Evolutionary conservation across 1,284 basidiomycete species (phyloP).

Genomic region (Ustilago hordei): DNA sequence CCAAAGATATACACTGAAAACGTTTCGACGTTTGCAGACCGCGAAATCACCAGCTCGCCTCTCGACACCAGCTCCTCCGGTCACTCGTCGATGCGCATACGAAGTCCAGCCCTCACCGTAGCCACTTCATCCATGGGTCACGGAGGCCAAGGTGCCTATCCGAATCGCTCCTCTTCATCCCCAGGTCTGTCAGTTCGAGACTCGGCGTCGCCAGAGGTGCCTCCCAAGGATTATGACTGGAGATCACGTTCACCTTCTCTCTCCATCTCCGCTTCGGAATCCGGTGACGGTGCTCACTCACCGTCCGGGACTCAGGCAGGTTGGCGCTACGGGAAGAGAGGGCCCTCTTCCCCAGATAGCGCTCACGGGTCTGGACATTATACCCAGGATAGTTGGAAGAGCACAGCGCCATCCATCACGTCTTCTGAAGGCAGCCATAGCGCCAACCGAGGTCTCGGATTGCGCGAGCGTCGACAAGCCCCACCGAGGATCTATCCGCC

Average conservation of each 20-base stretch:
- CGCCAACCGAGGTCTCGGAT: constrained; percentile 24
- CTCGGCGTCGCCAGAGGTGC: constrained; percentile 27
- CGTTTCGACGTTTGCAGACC: constrained; percentile 16
- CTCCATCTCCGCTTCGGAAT: constrained; percentile 28
- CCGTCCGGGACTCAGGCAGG: background rate
- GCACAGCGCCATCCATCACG: constrained; percentile 31
- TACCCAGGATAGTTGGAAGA: constrained; percentile 44
- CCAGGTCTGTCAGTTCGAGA: constrained; percentile 21
- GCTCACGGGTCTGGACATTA: constrained; percentile 23
- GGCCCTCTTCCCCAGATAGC: constrained; percentile 24
- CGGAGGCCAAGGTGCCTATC: background rate
- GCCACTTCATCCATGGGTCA: constrained; percentile 36
- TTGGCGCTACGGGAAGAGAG: constrained; percentile 6
- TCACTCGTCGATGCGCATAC: constrained; percentile 40
- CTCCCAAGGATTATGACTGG: constrained; percentile 34
- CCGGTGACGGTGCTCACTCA: constrained; percentile 16
- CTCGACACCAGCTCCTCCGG: constrained; percentile 48
- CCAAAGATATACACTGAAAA: constrained; percentile 25
- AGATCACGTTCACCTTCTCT: constrained; percentile 29
- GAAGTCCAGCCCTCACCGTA: constrained; percentile 33
- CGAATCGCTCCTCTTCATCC: constrained; percentile 19
- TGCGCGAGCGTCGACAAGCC: constrained; percentile 54
- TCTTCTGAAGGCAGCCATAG: constrained; percentile 36
- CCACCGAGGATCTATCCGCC: constrained; percentile 60
- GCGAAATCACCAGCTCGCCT: constrained; percentile 33